A percentile compares a stretch with the other conserved stretches of the same genome.
These are phyloP conservation scores for Cyclanthera cordifolia DNA, from an alignment of 306 rosid species.

Conservation along the genomic window DNA sequence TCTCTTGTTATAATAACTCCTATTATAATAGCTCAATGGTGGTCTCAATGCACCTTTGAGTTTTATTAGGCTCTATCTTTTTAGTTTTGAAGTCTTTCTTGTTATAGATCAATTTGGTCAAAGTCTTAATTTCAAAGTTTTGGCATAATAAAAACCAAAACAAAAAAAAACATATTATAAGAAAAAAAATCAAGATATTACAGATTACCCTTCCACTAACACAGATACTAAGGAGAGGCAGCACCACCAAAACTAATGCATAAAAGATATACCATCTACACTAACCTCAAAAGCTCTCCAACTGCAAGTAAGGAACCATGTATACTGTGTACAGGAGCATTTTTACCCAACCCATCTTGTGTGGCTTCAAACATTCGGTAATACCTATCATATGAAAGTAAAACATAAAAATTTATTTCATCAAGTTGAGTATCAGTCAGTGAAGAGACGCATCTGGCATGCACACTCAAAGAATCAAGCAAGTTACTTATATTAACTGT, in stretches of 20 bases:
- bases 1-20: too few species aligned
- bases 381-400: constrained; percentile 45
- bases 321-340: constrained; percentile 91
- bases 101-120: too few species aligned
- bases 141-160: too few species aligned
- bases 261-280: constrained; percentile 12
- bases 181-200: background rate
- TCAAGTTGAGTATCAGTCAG: background rate
- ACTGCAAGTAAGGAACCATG: constrained; percentile 98
- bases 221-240: background rate
- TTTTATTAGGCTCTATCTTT: too few species aligned
- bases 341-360: constrained; percentile 85
- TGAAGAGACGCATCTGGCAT: background rate
- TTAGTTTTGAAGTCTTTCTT: too few species aligned
- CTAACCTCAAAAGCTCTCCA: constrained; percentile 95
- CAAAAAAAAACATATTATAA: background rate
- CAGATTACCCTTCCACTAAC: background rate
- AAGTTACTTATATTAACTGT: too few species aligned
- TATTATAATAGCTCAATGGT: too few species aligned
- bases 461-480: too few species aligned
- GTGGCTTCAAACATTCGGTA: constrained; percentile 98
- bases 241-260: background rate
- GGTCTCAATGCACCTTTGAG: too few species aligned
- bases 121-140: too few species aligned
- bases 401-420: constrained; percentile 10